These are phyloP conservation scores for Geum urbanum DNA, from an alignment of 306 rosid species.

Conservation along the genomic window DNA sequence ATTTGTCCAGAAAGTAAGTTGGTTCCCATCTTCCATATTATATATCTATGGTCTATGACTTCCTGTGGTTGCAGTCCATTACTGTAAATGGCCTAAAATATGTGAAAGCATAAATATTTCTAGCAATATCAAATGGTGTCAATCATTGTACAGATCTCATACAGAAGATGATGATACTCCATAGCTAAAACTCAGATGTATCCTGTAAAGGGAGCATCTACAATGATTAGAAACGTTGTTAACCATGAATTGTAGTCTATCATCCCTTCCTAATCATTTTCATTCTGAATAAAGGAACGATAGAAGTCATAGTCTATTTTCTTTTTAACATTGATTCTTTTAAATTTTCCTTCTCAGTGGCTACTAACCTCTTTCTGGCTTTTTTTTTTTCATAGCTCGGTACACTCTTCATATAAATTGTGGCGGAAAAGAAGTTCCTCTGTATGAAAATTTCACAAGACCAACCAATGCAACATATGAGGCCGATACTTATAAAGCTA, in stretches of 20 bases:
- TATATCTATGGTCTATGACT: too few relatives aligned
- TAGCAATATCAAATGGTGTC: background rate
- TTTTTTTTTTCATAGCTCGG: constrained; percentile 24
- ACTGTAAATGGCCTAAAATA: background rate
- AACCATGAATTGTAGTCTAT: too few relatives aligned
- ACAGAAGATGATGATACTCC: too few relatives aligned
- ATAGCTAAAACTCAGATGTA: too few relatives aligned
- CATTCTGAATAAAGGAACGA: too few relatives aligned
- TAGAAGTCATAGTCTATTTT: background rate
- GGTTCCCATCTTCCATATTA: background rate
- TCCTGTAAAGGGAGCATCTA: too few relatives aligned
- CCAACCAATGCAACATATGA: constrained; percentile 23
- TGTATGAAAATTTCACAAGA: background rate
- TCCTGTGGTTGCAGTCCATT: background rate
- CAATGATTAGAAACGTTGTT: too few relatives aligned
- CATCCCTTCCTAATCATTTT: too few relatives aligned
- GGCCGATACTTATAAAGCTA: constrained; percentile 28
- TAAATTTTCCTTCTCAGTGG: background rate
- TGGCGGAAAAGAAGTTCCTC: constrained; percentile 33
- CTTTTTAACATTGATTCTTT: background rate
- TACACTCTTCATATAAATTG: constrained; percentile 55
- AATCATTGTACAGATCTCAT: background rate
- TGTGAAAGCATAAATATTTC: background rate
- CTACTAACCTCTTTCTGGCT: background rate
- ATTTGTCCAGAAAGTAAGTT: constrained; percentile 42